Conservation (phyloP, 306 rosid genomes). For the Malus sieversii region DNA sequence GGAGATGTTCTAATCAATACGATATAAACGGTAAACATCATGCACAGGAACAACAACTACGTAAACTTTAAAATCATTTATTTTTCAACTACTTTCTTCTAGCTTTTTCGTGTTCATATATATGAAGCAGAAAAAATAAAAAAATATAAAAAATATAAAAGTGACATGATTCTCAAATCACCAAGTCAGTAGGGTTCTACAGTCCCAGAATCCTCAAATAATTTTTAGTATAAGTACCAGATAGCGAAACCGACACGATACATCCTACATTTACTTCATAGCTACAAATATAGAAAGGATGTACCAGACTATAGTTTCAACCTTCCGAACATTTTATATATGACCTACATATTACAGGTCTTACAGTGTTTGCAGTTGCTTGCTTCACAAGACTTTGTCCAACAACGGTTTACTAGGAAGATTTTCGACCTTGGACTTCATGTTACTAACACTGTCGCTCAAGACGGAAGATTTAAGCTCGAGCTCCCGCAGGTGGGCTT, state of each 20-base stretch:
- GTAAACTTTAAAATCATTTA: not conserved
- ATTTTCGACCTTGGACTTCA: slow-evolving; percentile 50
- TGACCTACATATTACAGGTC: not conserved
- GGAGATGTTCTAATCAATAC: too few species aligned
- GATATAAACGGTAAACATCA: too few species aligned
- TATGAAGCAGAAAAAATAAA: not conserved
- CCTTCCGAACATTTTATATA: not conserved
- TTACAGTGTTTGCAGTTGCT: not conserved
- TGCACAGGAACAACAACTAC: too few species aligned
- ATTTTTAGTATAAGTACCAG: not conserved
- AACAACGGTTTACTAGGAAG: slow-evolving; percentile 41
- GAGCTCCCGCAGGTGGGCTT: slow-evolving; percentile 50
- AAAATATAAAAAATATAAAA: not conserved
- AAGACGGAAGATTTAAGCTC: slow-evolving; percentile 47
- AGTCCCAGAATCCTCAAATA: not conserved
- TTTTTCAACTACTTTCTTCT: too few species aligned
- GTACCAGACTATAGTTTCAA: not conserved
- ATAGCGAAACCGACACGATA: not conserved
- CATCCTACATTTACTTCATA: not conserved
- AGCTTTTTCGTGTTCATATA: not conserved
- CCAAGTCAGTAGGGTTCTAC: not conserved
- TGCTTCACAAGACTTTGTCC: slow-evolving; percentile 39
- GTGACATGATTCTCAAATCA: not conserved
- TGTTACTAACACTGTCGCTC: slow-evolving; percentile 25
- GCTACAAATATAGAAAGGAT: not conserved